Evolutionary conservation across 495 filamentous ascomycete species (phyloP), one percentile per base, ranked within the genome.

Genomic region (Xylona heveae): DNA sequence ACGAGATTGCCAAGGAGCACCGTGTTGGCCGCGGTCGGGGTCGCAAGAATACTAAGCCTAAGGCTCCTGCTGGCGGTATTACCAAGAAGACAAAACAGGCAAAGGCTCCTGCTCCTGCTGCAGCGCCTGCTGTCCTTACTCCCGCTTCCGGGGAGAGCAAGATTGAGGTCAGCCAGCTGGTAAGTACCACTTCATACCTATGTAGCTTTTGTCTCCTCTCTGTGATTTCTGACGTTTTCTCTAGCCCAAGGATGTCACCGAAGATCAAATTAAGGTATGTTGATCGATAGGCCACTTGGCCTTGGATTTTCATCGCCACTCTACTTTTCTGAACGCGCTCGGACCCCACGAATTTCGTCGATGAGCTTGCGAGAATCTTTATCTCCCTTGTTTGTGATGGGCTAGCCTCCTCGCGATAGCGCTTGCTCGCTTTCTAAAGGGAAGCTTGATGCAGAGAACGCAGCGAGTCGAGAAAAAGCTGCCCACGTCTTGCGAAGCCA

Each of bases 201-300:
- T 25, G 30, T 39, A 38, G 13, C 19, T 36, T 28, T 1, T 19
- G 16, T 12, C 20, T 1, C 13, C 9, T 19, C 6, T 14, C 21
- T 16, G 17, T 32, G 28, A 36, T 71, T 83, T 65, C 81, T 52
- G 33, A 33, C 12, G 10, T 23, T 30, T 8, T 21, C 21, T 24
- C 10, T 41, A 95, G 82, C 88, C 88, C 49, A 64, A 67, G 58
- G 88, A 97, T 74, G 81, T 97, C 54, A 76, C 67, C 59, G 88
- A 94, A 62, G 58, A 49, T 54, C 78, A 81, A 71, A 83, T 97
- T 62, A 94, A 95, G 90, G 88, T 97, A 97, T 83, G 88, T 95
- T 80, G 71, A 76, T 57, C 51, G 53, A 62, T 50, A 65, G 64
- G 58, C 55, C 56, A 50, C 47, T 54, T 51, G 26, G 22, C 56